These are phyloP conservation scores for Penicillium dipodomyicola DNA, from an alignment of 495 filamentous ascomycete species.

Conservation along the genomic window DNA sequence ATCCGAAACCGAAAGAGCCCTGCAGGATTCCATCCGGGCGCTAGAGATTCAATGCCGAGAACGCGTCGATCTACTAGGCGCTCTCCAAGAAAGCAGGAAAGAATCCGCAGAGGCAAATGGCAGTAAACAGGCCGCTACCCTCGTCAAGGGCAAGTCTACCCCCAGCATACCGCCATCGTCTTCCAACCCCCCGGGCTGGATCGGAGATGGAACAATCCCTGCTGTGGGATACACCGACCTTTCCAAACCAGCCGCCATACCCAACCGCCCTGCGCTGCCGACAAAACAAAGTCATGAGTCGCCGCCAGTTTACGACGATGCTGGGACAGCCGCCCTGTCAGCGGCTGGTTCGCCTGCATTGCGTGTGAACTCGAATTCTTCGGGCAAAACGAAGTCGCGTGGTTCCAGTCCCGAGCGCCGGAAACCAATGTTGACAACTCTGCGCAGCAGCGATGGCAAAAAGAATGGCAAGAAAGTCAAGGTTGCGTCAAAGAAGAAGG, in stretches of 20 bases:
- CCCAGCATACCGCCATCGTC: slow-evolving; percentile 14
- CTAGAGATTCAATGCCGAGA: slow-evolving; percentile 94
- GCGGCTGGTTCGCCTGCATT: slow-evolving; percentile 31
- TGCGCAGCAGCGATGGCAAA: slow-evolving; percentile 62
- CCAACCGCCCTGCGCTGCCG: slow-evolving; percentile 53
- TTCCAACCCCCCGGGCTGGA: slow-evolving; percentile 52
- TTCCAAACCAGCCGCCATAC: slow-evolving; percentile 65
- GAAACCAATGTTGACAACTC: slow-evolving; percentile 76
- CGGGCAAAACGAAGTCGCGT: slow-evolving; percentile 53
- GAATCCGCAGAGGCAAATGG: slow-evolving; percentile 48
- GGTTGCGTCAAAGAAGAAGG: slow-evolving; percentile 33
- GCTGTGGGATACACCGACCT: slow-evolving; percentile 74
- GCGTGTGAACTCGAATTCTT: slow-evolving; percentile 39
- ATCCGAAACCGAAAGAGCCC: slow-evolving; percentile 79
- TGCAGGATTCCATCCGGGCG: slow-evolving; percentile 75
- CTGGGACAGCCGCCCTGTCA: slow-evolving; percentile 8
- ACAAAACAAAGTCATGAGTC: slow-evolving; percentile 53
- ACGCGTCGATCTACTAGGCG: slow-evolving; percentile 82
- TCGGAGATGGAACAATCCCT: slow-evolving; percentile 78
- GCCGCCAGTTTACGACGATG: slow-evolving; percentile 16
- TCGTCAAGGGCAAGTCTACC: slow-evolving; percentile 20
- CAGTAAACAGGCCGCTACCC: slow-evolving; percentile 20
- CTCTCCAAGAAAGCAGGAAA: slow-evolving; percentile 71
- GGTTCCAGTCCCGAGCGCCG: slow-evolving; percentile 79
- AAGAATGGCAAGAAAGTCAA: slow-evolving; percentile 54